A percentile compares a stretch with the other conserved stretches of the same genome.
Evolutionary conservation across 805 yeast genomes (phyloP).

Genomic region (Ogataea naganishii): DNA sequence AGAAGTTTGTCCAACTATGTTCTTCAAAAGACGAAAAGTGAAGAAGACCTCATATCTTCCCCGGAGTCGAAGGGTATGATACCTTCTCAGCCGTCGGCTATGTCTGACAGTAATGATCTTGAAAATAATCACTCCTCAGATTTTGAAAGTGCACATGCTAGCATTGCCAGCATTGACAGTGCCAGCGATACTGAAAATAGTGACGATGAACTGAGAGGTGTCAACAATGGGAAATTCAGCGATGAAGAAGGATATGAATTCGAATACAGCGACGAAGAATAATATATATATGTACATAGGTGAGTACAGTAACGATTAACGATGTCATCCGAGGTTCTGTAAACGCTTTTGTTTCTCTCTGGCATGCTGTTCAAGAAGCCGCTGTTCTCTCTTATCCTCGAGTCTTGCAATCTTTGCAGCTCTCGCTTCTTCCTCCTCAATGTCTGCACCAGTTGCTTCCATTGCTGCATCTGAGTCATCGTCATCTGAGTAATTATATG

Average conservation of each 20-base stretch:
- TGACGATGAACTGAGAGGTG: conserved; percentile 4
- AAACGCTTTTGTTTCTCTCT: conserved; percentile 34
- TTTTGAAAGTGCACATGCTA: too few species aligned
- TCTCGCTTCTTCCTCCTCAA: conserved; percentile 70
- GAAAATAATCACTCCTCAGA: too few species aligned
- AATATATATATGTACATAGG: neutral
- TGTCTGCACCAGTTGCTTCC: conserved; percentile 93
- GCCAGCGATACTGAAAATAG: conserved; percentile 4
- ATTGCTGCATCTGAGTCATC: conserved; percentile 60
- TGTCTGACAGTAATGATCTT: too few species aligned
- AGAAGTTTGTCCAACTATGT: too few species aligned
- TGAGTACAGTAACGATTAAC: neutral
- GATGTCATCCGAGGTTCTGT: conserved; percentile 6
- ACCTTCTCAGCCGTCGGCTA: too few species aligned
- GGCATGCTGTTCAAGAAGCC: conserved; percentile 41
- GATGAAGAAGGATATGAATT: conserved; percentile 34
- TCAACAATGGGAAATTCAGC: too few species aligned
- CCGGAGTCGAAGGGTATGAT: too few species aligned
- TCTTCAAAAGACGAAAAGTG: too few species aligned
- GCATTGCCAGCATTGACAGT: too few species aligned
- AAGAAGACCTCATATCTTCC: too few species aligned
- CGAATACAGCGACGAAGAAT: conserved; percentile 30
- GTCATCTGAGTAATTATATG: conserved; percentile 32
- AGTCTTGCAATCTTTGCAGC: conserved; percentile 59
- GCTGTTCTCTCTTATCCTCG: conserved; percentile 72